Conservation (phyloP, 2,329 filamentous ascomycete genomes). For the Aspergillus hortae region DNA sequence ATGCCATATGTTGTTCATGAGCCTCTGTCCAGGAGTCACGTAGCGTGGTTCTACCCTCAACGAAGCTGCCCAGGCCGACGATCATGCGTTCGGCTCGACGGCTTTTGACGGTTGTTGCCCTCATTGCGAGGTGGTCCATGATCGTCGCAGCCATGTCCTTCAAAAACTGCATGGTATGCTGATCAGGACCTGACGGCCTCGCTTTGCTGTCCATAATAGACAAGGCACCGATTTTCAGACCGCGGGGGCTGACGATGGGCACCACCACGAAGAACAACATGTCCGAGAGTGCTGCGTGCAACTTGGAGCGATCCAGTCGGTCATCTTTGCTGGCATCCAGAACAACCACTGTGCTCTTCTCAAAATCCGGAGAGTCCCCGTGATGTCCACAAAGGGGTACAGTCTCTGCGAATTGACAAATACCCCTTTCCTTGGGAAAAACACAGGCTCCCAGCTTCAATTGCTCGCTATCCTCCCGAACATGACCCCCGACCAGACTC, state of each 20-base stretch:
- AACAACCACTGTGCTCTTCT: constrained; percentile 18
- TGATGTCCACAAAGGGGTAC: not conserved
- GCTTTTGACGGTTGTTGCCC: constrained; percentile 49
- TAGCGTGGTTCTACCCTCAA: constrained; percentile 42
- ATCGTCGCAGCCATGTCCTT: constrained; percentile 54
- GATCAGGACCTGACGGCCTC: constrained; percentile 23
- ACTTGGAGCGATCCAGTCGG: constrained; percentile 22
- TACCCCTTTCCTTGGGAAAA: constrained; percentile 23
- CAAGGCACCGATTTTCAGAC: constrained; percentile 57
- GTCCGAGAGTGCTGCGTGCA: constrained; percentile 24
- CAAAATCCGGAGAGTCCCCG: not conserved
- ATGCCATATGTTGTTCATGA: constrained; percentile 10
- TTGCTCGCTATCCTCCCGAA: constrained; percentile 19
- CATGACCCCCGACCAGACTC: constrained; percentile 28
- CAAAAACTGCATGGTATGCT: constrained; percentile 51
- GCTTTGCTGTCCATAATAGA: constrained; percentile 54
- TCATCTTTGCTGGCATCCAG: constrained; percentile 33
- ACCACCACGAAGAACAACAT: constrained; percentile 53
- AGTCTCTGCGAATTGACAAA: constrained; percentile 25
- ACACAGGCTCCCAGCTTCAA: constrained; percentile 29
- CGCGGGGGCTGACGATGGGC: constrained; percentile 54
- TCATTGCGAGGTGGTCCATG: constrained; percentile 57
- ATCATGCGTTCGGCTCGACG: constrained; percentile 56
- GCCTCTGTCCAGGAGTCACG: constrained; percentile 21
- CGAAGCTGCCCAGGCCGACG: constrained; percentile 50